A percentile compares a stretch with the other conserved stretches of the same genome.
phyloP scores from a whole-genome alignment of 768 basidiomycete species.

The Thelephora aurantiotincta region DNA sequence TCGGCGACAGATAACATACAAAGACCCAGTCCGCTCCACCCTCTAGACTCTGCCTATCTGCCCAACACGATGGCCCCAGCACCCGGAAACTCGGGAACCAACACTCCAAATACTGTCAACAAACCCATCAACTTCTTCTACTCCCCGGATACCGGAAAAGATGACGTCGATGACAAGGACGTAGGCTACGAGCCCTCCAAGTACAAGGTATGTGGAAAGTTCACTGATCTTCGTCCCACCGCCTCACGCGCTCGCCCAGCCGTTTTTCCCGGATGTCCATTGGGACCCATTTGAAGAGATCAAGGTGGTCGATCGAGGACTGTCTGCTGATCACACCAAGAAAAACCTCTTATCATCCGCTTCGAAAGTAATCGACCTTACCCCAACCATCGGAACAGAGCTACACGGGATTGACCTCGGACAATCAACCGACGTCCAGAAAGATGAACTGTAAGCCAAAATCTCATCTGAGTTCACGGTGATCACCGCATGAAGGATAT shows the following conservation, averaged over 20 bases:
- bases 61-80: background rate
- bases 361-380: conserved; percentile 50
- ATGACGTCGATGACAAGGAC: conserved; percentile 18
- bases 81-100: background rate
- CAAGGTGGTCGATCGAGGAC: conserved; percentile 50
- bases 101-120: background rate
- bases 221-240: background rate
- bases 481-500: background rate
- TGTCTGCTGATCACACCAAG: conserved; percentile 59
- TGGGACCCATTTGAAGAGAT: conserved; percentile 52
- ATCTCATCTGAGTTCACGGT: background rate
- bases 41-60: background rate
- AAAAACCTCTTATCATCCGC: conserved; percentile 49
- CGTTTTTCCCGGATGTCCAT: conserved; percentile 43
- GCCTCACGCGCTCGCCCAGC: conserved; percentile 23
- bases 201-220: conserved; percentile 33
- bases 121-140: conserved; percentile 50
- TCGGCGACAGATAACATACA: too few species aligned
- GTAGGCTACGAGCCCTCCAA: conserved; percentile 34
- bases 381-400: conserved; percentile 66
- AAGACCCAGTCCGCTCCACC: too few species aligned
- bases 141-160: conserved; percentile 33
- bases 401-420: conserved; percentile 59
- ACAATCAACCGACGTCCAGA: conserved; percentile 50
- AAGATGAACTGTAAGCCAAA: conserved; percentile 58